phyloP scores from a whole-genome alignment of 148 eudicot species.

The Heliosperma pusillum region DNA sequence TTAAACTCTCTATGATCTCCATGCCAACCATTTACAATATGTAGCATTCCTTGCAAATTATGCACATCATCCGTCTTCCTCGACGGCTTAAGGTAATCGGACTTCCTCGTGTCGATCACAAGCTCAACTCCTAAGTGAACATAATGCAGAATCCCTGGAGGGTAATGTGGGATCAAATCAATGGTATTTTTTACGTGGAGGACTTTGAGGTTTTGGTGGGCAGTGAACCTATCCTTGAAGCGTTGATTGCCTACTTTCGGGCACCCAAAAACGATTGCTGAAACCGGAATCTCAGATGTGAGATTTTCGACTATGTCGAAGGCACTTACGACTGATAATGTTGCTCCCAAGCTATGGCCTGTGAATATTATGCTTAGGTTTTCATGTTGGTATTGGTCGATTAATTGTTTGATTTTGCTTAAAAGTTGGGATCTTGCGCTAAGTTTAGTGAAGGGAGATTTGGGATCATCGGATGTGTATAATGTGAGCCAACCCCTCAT shows the following conservation, averaged over 20 bases:
- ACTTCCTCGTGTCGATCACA: conserved; percentile 61
- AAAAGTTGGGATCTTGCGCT: conserved; percentile 48
- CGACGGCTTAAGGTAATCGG: conserved; percentile 62
- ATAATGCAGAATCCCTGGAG: too few relatives aligned
- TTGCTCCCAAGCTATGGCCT: conserved; percentile 63
- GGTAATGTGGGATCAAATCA: neutral
- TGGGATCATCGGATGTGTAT: conserved; percentile 48
- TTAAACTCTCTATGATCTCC: conserved; percentile 51
- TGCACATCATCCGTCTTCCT: conserved; percentile 80
- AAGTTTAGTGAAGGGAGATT: conserved; percentile 49
- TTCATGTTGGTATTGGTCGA: conserved; percentile 41
- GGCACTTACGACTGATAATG: conserved; percentile 53
- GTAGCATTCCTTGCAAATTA: conserved; percentile 41
- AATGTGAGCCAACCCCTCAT: conserved; percentile 65
- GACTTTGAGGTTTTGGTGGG: too few relatives aligned
- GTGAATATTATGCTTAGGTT: conserved; percentile 41
- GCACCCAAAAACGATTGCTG: conserved; percentile 63
- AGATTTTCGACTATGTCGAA: conserved; percentile 69
- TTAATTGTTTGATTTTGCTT: conserved; percentile 29
- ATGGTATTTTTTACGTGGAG: too few relatives aligned
- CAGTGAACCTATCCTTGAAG: too few relatives aligned
- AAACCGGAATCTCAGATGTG: conserved; percentile 38
- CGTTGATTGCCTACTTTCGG: too few relatives aligned
- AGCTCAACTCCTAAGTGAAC: conserved; percentile 42
- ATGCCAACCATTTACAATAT: conserved; percentile 75